These are phyloP conservation scores for Exophiala sideris DNA, from an alignment of 2,329 filamentous ascomycete genomes.

Conservation along the genomic window DNA sequence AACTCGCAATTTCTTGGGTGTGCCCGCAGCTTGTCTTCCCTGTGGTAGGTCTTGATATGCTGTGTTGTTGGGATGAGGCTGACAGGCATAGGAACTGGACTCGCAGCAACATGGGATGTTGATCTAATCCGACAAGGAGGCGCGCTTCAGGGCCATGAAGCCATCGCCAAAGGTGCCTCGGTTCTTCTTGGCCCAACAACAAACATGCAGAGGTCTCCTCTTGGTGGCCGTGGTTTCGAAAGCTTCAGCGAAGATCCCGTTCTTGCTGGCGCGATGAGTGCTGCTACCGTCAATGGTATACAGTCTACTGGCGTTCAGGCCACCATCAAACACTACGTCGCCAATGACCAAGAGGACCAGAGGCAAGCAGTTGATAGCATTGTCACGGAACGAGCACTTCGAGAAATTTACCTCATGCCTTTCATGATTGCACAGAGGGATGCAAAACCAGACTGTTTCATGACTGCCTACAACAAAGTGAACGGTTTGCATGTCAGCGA, in stretches of 20 bases:
- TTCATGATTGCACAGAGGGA: slow-evolving; percentile 61
- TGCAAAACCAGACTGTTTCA: slow-evolving; percentile 53
- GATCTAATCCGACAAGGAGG: slow-evolving; percentile 67
- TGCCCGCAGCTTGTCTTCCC: slow-evolving; percentile 70
- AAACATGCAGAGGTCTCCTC: slow-evolving; percentile 75
- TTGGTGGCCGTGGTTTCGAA: slow-evolving; percentile 84
- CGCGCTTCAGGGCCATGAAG: slow-evolving; percentile 67
- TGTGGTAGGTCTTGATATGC: slow-evolving; percentile 41
- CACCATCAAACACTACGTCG: slow-evolving; percentile 66
- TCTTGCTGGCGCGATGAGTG: slow-evolving; percentile 69
- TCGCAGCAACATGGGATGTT: slow-evolving; percentile 76
- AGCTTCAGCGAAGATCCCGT: slow-evolving; percentile 81
- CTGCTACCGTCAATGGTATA: slow-evolving; percentile 67
- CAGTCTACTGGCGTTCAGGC: slow-evolving; percentile 72
- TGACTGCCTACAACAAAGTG: slow-evolving; percentile 59
- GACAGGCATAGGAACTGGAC: slow-evolving; percentile 56
- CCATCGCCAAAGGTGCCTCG: slow-evolving; percentile 68
- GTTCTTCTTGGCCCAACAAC: slow-evolving; percentile 74
- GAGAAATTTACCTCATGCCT: slow-evolving; percentile 62
- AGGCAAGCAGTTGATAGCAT: slow-evolving; percentile 42
- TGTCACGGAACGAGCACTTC: slow-evolving; percentile 51
- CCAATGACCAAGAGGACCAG: slow-evolving; percentile 47
- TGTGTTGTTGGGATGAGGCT: background rate
- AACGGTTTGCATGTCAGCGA: slow-evolving; percentile 50
- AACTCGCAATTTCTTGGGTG: slow-evolving; percentile 65